Evolutionary conservation across 1,284 basidiomycete species (phyloP).

Genomic region (Ceratobasidium sp.): DNA sequence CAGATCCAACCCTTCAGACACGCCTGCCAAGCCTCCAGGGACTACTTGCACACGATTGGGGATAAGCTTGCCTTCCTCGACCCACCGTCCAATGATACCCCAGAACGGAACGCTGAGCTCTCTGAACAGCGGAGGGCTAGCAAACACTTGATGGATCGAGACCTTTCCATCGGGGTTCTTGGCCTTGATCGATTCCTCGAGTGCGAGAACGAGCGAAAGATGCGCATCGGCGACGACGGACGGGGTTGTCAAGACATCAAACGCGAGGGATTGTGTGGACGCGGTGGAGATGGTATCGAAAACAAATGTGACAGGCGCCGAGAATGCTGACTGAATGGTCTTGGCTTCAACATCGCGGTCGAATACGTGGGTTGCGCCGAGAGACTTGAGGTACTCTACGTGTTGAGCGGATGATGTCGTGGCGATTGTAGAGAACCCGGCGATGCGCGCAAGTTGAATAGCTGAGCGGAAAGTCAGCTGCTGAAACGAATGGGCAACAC

Average conservation of each 20-base stretch:
- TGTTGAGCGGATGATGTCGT: constrained; percentile 56
- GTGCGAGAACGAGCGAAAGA: neutral
- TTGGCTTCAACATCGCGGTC: constrained; percentile 52
- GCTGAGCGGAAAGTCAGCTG: constrained; percentile 36
- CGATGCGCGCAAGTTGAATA: constrained; percentile 42
- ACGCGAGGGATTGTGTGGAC: constrained; percentile 47
- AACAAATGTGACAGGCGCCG: constrained; percentile 44
- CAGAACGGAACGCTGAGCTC: constrained; percentile 22
- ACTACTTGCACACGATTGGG: constrained; percentile 26
- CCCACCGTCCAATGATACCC: constrained; percentile 14
- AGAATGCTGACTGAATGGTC: constrained; percentile 46
- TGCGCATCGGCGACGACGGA: constrained; percentile 13
- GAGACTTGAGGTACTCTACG: constrained; percentile 53
- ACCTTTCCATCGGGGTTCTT: constrained; percentile 16
- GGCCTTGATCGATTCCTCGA: constrained; percentile 9
- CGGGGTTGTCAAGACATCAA: constrained; percentile 44
- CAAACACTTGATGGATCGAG: neutral
- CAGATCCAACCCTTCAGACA: neutral
- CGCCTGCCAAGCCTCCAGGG: neutral
- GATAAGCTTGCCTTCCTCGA: constrained; percentile 14
- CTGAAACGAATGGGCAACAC: constrained; percentile 16
- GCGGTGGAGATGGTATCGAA: constrained; percentile 52
- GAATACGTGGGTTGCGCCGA: constrained; percentile 63
- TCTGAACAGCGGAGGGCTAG: constrained; percentile 1
- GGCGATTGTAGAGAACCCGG: constrained; percentile 47